Conservation (phyloP, 345 rosid genomes). For the Carallia brachiata region DNA sequence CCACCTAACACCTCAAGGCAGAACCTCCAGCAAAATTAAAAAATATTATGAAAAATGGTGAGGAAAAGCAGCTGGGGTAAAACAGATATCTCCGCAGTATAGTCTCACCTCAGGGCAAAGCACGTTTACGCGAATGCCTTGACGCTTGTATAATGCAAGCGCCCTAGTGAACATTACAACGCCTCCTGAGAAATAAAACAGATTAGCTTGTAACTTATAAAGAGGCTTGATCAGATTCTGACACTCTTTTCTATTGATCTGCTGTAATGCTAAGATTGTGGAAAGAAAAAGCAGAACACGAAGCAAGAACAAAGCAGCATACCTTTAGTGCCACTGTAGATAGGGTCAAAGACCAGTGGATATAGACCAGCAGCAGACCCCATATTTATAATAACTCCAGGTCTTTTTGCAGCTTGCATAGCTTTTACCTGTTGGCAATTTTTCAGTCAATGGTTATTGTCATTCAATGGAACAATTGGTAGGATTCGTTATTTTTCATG, state of each 20-base stretch:
- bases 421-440: slow-evolving; percentile 52
- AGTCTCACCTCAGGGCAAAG: slow-evolving; percentile 96
- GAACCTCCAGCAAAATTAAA: neutral
- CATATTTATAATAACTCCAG: slow-evolving; percentile 89
- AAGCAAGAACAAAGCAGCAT: slow-evolving; percentile 14
- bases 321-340: slow-evolving; percentile 85
- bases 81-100: neutral
- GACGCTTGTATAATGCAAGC: slow-evolving; percentile 46
- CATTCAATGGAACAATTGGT: neutral
- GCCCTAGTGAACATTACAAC: slow-evolving; percentile 89
- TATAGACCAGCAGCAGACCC: slow-evolving; percentile 45
- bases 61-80: neutral
- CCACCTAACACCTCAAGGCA: neutral
- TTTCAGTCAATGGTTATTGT: neutral
- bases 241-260: too few relatives aligned
- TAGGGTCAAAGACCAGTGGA: slow-evolving; percentile 62
- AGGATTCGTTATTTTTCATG: neutral
- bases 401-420: slow-evolving; percentile 67
- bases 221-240: too few relatives aligned
- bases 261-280: neutral
- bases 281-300: neutral
- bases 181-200: slow-evolving; percentile 50
- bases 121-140: slow-evolving; percentile 85
- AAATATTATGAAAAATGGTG: neutral
- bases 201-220: slow-evolving; percentile 2